These are phyloP conservation scores for Verticillium nonalfalfae DNA, from an alignment of 2,329 filamentous ascomycete genomes.

Conservation along the genomic window DNA sequence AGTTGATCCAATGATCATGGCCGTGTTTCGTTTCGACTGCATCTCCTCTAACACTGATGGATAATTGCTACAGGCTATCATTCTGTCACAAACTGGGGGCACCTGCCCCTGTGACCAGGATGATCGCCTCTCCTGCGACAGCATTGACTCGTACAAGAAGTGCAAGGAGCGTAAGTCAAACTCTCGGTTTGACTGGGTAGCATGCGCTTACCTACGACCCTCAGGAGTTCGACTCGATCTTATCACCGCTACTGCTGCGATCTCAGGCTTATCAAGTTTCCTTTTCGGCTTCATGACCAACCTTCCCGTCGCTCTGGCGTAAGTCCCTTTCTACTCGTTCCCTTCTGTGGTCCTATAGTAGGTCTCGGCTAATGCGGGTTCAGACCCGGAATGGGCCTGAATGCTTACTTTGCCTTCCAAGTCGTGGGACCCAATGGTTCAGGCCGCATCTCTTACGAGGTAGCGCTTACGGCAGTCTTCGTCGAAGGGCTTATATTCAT, in stretches of 20 bases:
- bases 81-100: constrained; percentile 70
- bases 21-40: background rate
- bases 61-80: constrained; percentile 46
- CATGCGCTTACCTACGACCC: background rate
- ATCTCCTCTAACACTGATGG: too few relatives aligned
- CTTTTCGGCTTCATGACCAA: constrained; percentile 78
- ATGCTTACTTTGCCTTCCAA: constrained; percentile 63
- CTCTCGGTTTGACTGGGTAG: background rate
- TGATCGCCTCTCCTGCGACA: constrained; percentile 39
- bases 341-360: background rate
- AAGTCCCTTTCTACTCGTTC: constrained; percentile 22
- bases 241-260: constrained; percentile 76
- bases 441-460: constrained; percentile 49
- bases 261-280: constrained; percentile 69
- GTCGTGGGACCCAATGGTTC: constrained; percentile 55
- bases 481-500: constrained; percentile 60
- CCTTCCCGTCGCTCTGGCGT: constrained; percentile 70
- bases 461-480: constrained; percentile 59
- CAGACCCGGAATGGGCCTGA: constrained; percentile 62
- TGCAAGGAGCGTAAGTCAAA: constrained; percentile 38
- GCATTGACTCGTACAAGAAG: constrained; percentile 32
- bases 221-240: constrained; percentile 65
- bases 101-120: constrained; percentile 60
- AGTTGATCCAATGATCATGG: constrained; percentile 12
- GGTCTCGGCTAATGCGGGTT: constrained; percentile 5